Conservation (phyloP, 257 asterid species). For the Paraleonurus japonicus region DNA sequence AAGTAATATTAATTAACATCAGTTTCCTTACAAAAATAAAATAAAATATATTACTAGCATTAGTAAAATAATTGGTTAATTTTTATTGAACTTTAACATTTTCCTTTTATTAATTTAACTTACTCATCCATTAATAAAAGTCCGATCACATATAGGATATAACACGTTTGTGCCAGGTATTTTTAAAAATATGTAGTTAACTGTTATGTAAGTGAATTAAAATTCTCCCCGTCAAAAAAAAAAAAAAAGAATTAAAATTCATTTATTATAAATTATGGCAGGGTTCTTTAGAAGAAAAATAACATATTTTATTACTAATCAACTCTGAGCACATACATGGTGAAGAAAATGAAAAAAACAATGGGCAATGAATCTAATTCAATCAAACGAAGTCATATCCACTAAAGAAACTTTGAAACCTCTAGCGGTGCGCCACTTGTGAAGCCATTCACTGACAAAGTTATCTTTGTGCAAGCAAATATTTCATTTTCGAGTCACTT, state of each 20-base stretch:
- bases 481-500: constrained; percentile 27
- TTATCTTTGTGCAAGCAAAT: constrained; percentile 20
- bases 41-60: not conserved
- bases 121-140: not conserved
- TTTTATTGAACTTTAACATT: no score
- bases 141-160: no score
- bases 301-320: constrained; percentile 21
- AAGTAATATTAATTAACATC: not conserved
- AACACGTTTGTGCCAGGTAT: no score
- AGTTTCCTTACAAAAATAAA: not conserved
- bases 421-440: not conserved
- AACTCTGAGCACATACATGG: constrained; percentile 7
- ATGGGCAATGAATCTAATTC: constrained; percentile 28
- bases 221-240: no score
- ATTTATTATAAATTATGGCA: not conserved
- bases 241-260: not conserved
- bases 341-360: constrained; percentile 23
- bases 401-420: constrained; percentile 14
- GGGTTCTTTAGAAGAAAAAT: not conserved
- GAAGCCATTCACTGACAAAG: constrained; percentile 9
- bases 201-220: no score
- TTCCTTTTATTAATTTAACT: not conserved
- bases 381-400: constrained; percentile 37
- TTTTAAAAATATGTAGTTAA: not conserved
- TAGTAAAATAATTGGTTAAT: no score